These are phyloP conservation scores for Alternaria dauci DNA, from an alignment of 2,329 filamentous ascomycete species.

Conservation along the genomic window DNA sequence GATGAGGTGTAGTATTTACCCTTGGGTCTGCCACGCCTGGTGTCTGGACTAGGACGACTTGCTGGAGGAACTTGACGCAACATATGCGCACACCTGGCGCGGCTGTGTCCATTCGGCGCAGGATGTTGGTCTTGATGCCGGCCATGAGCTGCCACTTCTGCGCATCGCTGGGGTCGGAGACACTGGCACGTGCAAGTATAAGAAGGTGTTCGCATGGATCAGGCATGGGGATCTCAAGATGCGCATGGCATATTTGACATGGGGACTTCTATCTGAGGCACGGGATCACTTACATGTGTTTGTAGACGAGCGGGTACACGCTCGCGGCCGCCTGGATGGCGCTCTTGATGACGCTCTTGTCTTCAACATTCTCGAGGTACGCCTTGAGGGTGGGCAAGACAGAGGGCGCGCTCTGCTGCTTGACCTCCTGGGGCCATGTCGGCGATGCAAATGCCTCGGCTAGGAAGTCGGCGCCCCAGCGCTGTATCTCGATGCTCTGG, in stretches of 20 bases:
- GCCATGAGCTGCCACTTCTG: slow-evolving; percentile 88
- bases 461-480: slow-evolving; percentile 97
- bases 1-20: slow-evolving; percentile 61
- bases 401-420: slow-evolving; percentile 78
- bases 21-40: slow-evolving; percentile 84
- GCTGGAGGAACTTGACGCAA: slow-evolving; percentile 97
- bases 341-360: slow-evolving; percentile 82
- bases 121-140: slow-evolving; percentile 86
- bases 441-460: slow-evolving; percentile 96
- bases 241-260: slow-evolving; percentile 25
- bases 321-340: slow-evolving; percentile 89
- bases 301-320: slow-evolving; percentile 89
- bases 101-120: slow-evolving; percentile 86
- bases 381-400: slow-evolving; percentile 77
- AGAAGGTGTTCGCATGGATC: slow-evolving; percentile 40
- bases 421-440: slow-evolving; percentile 77
- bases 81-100: slow-evolving; percentile 82
- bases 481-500: slow-evolving; percentile 74
- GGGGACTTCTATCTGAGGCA: slow-evolving; percentile 33
- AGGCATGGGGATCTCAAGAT: slow-evolving; percentile 23
- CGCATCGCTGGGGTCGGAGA: slow-evolving; percentile 83
- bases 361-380: slow-evolving; percentile 66
- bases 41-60: slow-evolving; percentile 90
- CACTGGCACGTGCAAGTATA: slow-evolving; percentile 64
- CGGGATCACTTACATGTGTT: slow-evolving; percentile 82